Evolutionary conservation across 371 early-diverging fungal species (phyloP).

Genomic region (Actinomortierella ambigua): DNA sequence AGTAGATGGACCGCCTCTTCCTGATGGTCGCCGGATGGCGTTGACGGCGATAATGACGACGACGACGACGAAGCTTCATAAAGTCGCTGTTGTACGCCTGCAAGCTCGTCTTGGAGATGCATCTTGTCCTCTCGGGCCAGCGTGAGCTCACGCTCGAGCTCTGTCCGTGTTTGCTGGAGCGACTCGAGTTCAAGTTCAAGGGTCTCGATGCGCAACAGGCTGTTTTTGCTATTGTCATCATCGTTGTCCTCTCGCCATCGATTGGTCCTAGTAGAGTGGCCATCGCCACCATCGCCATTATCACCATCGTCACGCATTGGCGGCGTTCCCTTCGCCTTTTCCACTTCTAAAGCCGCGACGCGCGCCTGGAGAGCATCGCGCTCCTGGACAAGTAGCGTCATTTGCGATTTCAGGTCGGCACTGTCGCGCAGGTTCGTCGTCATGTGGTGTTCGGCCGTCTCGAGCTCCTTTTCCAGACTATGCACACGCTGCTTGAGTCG

Average conservation of each 20-base stretch:
- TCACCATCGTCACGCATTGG: constrained; percentile 2
- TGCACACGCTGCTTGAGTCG: constrained; percentile 17
- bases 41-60: background rate
- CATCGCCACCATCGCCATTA: background rate
- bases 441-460: constrained; percentile 15
- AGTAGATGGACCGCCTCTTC: background rate
- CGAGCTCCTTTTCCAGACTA: constrained; percentile 19
- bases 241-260: background rate
- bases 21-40: constrained; percentile 5
- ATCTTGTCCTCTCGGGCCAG: background rate
- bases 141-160: no score
- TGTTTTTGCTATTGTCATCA: constrained; percentile 8
- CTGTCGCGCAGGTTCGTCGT: constrained; percentile 15
- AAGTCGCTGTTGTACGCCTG: background rate
- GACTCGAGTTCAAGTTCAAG: background rate
- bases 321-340: background rate
- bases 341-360: constrained; percentile 6
- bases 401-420: constrained; percentile 11
- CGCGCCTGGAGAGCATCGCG: constrained; percentile 12
- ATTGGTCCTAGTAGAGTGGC: background rate
- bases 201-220: constrained; percentile 8
- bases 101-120: constrained; percentile 11
- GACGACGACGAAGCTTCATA: background rate
- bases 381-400: constrained; percentile 14
- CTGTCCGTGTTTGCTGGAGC: no score